Evolutionary conservation across 148 eudicot species (phyloP).

Genomic region (Camellia lanceoleosa): DNA sequence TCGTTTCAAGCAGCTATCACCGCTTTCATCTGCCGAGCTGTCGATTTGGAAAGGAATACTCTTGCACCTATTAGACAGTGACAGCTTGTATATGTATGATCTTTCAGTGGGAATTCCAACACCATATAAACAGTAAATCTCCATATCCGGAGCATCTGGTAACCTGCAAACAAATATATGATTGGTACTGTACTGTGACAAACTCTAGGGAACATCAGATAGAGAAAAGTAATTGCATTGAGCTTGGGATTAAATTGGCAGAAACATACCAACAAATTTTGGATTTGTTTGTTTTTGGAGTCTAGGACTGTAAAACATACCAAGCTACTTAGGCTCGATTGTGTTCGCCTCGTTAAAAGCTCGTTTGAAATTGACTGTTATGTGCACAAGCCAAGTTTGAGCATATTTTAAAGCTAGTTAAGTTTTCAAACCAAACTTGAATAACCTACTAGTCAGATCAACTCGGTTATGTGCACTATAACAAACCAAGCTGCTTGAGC

Average conservation of each 20-base stretch:
- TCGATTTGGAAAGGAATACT: constrained; percentile 48
- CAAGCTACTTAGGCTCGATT: too few species aligned
- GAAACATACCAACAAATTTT: background rate
- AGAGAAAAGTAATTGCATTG: background rate
- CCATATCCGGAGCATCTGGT: constrained; percentile 55
- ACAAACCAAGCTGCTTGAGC: too few species aligned
- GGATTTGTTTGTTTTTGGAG: background rate
- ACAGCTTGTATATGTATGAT: constrained; percentile 48
- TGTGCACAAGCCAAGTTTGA: too few species aligned
- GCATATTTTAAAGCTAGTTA: too few species aligned
- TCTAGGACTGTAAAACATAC: too few species aligned
- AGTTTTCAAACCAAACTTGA: too few species aligned
- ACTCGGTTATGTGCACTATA: too few species aligned
- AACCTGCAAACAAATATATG: constrained; percentile 24
- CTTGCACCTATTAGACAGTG: constrained; percentile 32
- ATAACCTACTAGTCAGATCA: too few species aligned
- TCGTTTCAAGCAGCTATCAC: constrained; percentile 34
- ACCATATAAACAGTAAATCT: constrained; percentile 42
- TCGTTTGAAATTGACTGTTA: too few species aligned
- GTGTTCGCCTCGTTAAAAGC: too few species aligned
- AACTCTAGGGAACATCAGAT: background rate
- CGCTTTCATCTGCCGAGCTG: constrained; percentile 38
- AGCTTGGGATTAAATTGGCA: background rate
- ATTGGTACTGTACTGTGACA: too few species aligned
- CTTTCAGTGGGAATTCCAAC: constrained; percentile 52